Conservation (phyloP, 176 grass and related monocot species). For the Aegilops bicornis region DNA sequence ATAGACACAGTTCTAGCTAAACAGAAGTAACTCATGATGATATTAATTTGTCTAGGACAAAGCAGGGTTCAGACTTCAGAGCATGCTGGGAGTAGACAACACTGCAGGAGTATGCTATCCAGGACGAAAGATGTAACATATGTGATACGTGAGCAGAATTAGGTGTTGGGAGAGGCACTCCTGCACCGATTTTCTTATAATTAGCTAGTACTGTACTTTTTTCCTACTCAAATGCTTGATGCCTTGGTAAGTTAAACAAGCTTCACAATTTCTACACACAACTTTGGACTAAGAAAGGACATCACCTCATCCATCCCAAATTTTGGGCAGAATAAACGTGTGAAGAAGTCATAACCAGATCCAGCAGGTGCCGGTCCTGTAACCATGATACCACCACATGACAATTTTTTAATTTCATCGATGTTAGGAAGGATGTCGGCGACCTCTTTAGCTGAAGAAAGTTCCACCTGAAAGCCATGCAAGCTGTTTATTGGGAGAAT, state of each 20-base stretch:
- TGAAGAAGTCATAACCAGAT: constrained; percentile 82
- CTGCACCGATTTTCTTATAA: neutral
- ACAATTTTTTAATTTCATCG: constrained; percentile 49
- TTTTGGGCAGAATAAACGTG: constrained; percentile 64
- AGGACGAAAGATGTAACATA: neutral
- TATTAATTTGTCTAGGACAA: neutral
- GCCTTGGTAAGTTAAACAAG: neutral
- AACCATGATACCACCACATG: constrained; percentile 49
- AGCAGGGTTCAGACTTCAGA: neutral
- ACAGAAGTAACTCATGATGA: neutral
- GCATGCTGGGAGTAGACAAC: neutral
- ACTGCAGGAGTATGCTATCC: neutral
- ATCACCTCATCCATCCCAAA: constrained; percentile 74
- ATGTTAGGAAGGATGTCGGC: constrained; percentile 50
- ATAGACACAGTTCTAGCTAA: neutral
- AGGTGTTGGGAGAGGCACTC: neutral
- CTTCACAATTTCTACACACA: neutral
- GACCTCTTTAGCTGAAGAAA: constrained; percentile 74
- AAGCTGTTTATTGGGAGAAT: neutral
- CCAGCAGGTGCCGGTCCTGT: constrained; percentile 61
- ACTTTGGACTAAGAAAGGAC: neutral
- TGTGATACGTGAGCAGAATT: neutral
- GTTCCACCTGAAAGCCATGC: constrained; percentile 59
- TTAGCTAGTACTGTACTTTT: neutral
- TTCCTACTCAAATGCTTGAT: neutral